These are phyloP conservation scores for Phytophthora nicotianae DNA, from an alignment of 352 stramenopile genomes.

Conservation along the genomic window DNA sequence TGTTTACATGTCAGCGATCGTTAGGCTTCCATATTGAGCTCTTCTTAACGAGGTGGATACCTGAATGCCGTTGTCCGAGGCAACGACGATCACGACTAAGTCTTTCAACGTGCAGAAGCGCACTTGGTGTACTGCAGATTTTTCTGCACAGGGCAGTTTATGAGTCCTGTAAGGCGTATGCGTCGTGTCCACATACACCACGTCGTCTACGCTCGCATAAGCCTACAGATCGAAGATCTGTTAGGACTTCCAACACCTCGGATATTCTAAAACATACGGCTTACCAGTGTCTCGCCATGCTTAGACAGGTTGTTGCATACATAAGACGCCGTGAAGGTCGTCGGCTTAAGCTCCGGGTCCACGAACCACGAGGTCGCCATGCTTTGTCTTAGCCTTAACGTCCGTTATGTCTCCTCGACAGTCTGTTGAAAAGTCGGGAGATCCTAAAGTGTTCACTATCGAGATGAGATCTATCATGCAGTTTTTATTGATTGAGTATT, in stretches of 20 bases:
- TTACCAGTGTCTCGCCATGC: slow-evolving; percentile 49
- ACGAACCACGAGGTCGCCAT: slow-evolving; percentile 56
- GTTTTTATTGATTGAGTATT: slow-evolving; percentile 20
- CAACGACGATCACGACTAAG: slow-evolving; percentile 62
- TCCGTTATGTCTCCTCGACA: slow-evolving; percentile 8
- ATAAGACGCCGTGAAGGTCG: slow-evolving; percentile 49
- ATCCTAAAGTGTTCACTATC: too few species aligned
- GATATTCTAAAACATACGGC: background rate
- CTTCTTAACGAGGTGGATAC: slow-evolving; percentile 19
- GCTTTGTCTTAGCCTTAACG: background rate
- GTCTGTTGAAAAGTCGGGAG: slow-evolving; percentile 18
- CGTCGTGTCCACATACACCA: slow-evolving; percentile 47
- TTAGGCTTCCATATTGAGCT: slow-evolving; percentile 1
- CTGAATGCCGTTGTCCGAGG: slow-evolving; percentile 62
- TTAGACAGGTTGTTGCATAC: slow-evolving; percentile 65
- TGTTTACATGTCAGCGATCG: slow-evolving; percentile 12
- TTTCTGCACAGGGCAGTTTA: slow-evolving; percentile 52
- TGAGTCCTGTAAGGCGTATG: slow-evolving; percentile 45
- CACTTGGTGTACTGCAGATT: slow-evolving; percentile 67
- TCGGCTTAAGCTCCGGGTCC: slow-evolving; percentile 51
- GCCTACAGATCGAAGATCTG: slow-evolving; percentile 27
- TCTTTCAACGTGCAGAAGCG: slow-evolving; percentile 57
- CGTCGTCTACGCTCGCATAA: slow-evolving; percentile 55
- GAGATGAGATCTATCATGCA: slow-evolving; percentile 25
- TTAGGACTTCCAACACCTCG: slow-evolving; percentile 6